Evolutionary conservation across 352 stramenopile genomes (phyloP).

Genomic region (Pythium oligandrum): DNA sequence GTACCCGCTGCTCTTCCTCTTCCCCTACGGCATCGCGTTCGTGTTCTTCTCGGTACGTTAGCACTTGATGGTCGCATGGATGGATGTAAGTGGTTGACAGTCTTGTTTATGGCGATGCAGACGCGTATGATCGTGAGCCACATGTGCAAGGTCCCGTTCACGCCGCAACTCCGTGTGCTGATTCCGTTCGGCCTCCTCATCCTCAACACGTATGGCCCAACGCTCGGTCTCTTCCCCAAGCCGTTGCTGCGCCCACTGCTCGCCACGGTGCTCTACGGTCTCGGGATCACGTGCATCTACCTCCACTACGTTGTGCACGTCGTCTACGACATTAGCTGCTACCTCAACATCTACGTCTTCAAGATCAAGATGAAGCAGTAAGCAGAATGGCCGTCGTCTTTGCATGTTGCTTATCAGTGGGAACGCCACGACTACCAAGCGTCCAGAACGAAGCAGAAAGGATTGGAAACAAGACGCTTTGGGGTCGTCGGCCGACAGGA

Average conservation of each 20-base stretch:
- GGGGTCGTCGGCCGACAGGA: too few relatives aligned
- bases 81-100: too few relatives aligned
- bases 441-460: too few relatives aligned
- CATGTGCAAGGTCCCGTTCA: conserved; percentile 88
- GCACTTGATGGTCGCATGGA: too few relatives aligned
- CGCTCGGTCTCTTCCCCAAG: conserved; percentile 36
- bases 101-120: conserved; percentile 18
- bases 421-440: neutral
- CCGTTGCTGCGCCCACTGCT: conserved; percentile 61
- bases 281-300: conserved; percentile 75
- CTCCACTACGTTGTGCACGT: conserved; percentile 78
- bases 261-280: conserved; percentile 59
- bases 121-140: conserved; percentile 88
- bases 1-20: conserved; percentile 77
- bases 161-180: conserved; percentile 75
- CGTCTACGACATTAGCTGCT: conserved; percentile 82
- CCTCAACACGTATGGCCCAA: conserved; percentile 63
- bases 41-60: conserved; percentile 78
- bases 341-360: conserved; percentile 84
- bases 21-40: conserved; percentile 75
- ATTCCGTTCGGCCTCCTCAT: conserved; percentile 73
- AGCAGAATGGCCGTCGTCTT: neutral
- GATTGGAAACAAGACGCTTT: too few relatives aligned
- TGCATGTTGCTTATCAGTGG: neutral
- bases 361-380: conserved; percentile 46